A percentile compares a stretch with the other conserved stretches of the same genome.
Evolutionary conservation across 2,329 filamentous ascomycete species (phyloP).

Genomic region (Lojkania enalia): DNA sequence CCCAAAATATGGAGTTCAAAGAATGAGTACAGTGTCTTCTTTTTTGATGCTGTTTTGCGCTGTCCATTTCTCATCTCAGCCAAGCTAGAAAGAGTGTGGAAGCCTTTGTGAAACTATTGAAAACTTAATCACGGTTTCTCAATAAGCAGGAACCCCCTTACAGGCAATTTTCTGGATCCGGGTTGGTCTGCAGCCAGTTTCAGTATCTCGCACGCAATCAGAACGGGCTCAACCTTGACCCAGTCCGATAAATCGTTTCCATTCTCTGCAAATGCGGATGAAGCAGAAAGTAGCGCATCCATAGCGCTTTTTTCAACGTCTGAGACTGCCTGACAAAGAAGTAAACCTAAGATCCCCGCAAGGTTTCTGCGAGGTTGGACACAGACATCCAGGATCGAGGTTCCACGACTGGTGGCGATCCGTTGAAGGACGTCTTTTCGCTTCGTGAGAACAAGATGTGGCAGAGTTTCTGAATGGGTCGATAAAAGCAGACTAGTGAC

Average conservation of each 20-base stretch:
- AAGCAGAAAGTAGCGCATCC: slow-evolving; percentile 68
- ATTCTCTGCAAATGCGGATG: slow-evolving; percentile 67
- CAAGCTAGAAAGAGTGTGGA: slow-evolving; percentile 51
- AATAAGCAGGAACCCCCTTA: slow-evolving; percentile 46
- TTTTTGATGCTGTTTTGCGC: slow-evolving; percentile 50
- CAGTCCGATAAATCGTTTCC: slow-evolving; percentile 66
- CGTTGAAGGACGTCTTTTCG: slow-evolving; percentile 77
- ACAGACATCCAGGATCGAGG: slow-evolving; percentile 63
- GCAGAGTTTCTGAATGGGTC: slow-evolving; percentile 80
- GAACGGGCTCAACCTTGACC: slow-evolving; percentile 73
- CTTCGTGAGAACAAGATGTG: slow-evolving; percentile 80
- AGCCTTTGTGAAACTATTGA: slow-evolving; percentile 53
- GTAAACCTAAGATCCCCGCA: slow-evolving; percentile 60
- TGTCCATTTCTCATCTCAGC: slow-evolving; percentile 54
- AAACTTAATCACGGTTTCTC: not conserved
- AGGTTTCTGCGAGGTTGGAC: slow-evolving; percentile 60
- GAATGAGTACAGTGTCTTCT: slow-evolving; percentile 70
- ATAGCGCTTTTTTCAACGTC: slow-evolving; percentile 71
- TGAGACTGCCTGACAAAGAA: slow-evolving; percentile 63
- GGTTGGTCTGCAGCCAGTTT: slow-evolving; percentile 75
- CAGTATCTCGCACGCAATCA: slow-evolving; percentile 78
- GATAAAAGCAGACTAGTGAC: slow-evolving; percentile 73
- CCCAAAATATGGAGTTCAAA: slow-evolving; percentile 83
- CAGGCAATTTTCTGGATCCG: slow-evolving; percentile 56
- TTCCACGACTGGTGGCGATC: slow-evolving; percentile 71